Percentiles rank a stretch among this genome's conserved stretches.
phyloP scores from a whole-genome alignment of 768 basidiomycete genomes.

The Psilocybe cubensis region DNA sequence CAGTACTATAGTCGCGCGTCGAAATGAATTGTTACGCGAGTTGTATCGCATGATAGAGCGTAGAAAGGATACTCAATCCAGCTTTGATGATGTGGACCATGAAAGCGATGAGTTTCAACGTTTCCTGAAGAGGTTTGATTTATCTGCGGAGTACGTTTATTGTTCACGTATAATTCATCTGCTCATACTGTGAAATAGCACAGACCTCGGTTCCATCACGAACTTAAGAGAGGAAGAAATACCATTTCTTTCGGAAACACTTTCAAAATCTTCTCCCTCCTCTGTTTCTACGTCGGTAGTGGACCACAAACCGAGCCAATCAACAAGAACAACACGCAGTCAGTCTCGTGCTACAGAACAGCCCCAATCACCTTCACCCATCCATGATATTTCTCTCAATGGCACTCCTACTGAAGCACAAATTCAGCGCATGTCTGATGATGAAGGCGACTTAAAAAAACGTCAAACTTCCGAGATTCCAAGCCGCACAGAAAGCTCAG shows the following conservation, averaged over 20 bases:
- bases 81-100: constrained; percentile 41
- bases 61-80: constrained; percentile 47
- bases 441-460: neutral
- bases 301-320: constrained; percentile 7
- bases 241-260: constrained; percentile 11
- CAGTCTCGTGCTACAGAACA: constrained; percentile 17
- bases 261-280: neutral
- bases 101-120: constrained; percentile 46
- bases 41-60: constrained; percentile 70
- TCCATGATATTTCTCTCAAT: neutral
- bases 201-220: constrained; percentile 29
- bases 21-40: constrained; percentile 73
- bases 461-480: neutral
- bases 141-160: constrained; percentile 47
- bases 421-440: neutral
- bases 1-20: constrained; percentile 64
- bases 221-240: constrained; percentile 28
- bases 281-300: neutral
- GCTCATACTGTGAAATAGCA: neutral
- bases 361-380: constrained; percentile 9
- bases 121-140: constrained; percentile 62
- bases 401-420: neutral
- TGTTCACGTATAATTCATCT: neutral
- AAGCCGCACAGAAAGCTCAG: neutral
- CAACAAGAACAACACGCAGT: constrained; percentile 20